Evolutionary conservation across 495 filamentous ascomycete species (phyloP).

Genomic region (Aspergillus cristatus): DNA sequence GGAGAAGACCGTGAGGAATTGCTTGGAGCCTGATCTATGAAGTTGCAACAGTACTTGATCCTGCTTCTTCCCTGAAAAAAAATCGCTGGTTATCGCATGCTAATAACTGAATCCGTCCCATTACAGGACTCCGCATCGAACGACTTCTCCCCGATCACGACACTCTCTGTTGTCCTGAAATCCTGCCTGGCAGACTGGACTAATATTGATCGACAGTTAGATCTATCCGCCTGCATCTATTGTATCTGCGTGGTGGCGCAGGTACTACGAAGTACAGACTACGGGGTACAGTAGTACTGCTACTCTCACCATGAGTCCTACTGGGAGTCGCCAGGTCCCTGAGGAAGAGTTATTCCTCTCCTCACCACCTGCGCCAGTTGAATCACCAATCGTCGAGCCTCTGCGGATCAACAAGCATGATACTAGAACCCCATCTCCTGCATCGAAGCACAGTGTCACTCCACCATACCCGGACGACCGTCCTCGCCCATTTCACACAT

Average conservation of each 20-base stretch:
- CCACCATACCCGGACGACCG: constrained; percentile 78
- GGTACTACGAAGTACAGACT: background rate
- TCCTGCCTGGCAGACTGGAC: too few species aligned
- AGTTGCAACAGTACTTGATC: too few species aligned
- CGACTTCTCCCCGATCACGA: too few species aligned
- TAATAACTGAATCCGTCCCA: too few species aligned
- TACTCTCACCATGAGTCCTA: constrained; percentile 26
- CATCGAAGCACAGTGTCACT: constrained; percentile 36
- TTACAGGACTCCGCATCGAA: too few species aligned
- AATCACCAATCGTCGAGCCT: constrained; percentile 71
- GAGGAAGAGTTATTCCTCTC: constrained; percentile 71
- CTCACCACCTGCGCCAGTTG: constrained; percentile 33
- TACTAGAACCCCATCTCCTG: constrained; percentile 19
- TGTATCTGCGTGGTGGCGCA: constrained; percentile 26
- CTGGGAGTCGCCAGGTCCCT: constrained; percentile 40
- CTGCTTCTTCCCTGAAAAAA: too few species aligned
- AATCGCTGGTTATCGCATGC: too few species aligned
- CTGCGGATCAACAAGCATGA: constrained; percentile 73
- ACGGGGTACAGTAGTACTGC: background rate
- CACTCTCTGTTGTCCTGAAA: too few species aligned
- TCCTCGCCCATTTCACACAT: constrained; percentile 38
- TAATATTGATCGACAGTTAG: too few species aligned
- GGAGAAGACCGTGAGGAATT: too few species aligned
- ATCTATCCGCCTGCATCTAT: constrained; percentile 27
- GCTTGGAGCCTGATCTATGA: too few species aligned